phyloP scores from a whole-genome alignment of 352 stramenopile genomes.

The Phytophthora fragariaefolia region DNA sequence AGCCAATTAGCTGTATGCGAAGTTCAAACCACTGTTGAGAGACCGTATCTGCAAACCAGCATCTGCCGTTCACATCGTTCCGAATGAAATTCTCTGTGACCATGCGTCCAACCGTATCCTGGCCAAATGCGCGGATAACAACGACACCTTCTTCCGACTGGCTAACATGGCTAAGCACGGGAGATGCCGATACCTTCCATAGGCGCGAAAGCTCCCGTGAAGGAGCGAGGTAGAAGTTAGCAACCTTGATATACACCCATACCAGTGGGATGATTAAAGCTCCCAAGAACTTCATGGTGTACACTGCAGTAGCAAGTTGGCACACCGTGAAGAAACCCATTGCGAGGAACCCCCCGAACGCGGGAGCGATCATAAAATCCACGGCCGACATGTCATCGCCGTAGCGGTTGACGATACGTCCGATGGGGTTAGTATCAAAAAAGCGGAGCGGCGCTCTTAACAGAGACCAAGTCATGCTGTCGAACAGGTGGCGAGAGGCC shows the following conservation, averaged over 20 bases:
- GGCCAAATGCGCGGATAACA: constrained; percentile 51
- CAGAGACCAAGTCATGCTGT: constrained; percentile 84
- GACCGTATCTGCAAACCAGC: constrained; percentile 37
- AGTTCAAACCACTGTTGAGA: constrained; percentile 54
- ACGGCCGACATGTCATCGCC: constrained; percentile 88
- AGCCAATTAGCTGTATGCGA: constrained; percentile 55
- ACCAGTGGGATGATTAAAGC: constrained; percentile 79
- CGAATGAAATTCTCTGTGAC: constrained; percentile 34
- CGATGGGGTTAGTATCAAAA: constrained; percentile 92
- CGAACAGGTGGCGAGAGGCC: constrained; percentile 71
- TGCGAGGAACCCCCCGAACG: constrained; percentile 49
- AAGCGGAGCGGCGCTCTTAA: constrained; percentile 90
- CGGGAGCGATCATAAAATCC: constrained; percentile 71
- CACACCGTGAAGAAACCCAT: constrained; percentile 77
- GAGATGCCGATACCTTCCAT: constrained; percentile 44
- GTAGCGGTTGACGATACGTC: constrained; percentile 92
- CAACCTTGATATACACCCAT: constrained; percentile 78
- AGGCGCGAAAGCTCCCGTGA: constrained; percentile 51
- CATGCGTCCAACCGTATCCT: constrained; percentile 24
- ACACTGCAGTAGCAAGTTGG: constrained; percentile 76
- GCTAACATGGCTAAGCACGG: constrained; percentile 46
- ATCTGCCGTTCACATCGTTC: constrained; percentile 39
- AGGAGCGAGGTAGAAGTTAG: constrained; percentile 43
- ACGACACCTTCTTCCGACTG: constrained; percentile 42
- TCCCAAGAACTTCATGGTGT: constrained; percentile 77